Percentiles rank a stretch among this genome's conserved stretches.
Conservation (phyloP, 164 flowering plant genomes). For the Paratinospora sagittata region DNA sequence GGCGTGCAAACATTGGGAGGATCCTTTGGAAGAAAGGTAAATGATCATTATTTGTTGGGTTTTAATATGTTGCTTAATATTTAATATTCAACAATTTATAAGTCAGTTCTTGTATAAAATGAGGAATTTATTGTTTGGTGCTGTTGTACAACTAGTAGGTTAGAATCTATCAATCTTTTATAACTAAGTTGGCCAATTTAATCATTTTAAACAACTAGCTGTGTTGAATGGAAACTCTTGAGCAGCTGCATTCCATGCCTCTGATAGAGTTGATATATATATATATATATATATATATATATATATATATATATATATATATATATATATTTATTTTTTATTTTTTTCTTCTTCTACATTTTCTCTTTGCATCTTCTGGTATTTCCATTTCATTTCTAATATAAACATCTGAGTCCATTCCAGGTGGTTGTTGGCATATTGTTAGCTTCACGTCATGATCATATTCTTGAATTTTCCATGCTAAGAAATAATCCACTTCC, state of each 20-base stretch:
- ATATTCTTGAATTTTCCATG: not conserved
- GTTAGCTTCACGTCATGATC: not conserved
- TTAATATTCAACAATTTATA: not conserved
- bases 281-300: too few relatives aligned
- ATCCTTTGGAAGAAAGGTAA: slow-evolving; percentile 32
- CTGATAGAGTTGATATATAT: too few relatives aligned
- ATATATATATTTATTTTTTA: not conserved
- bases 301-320: too few relatives aligned
- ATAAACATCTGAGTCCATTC: not conserved
- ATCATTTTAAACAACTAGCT: too few relatives aligned
- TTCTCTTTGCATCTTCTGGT: not conserved
- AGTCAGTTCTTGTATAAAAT: not conserved
- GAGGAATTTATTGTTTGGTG: too few relatives aligned
- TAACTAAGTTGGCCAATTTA: too few relatives aligned
- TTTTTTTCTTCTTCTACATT: not conserved
- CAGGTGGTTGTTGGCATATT: too few relatives aligned
- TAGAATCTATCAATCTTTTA: too few relatives aligned
- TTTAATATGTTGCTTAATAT: not conserved
- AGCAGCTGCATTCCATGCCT: too few relatives aligned
- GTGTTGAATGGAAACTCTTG: too few relatives aligned
- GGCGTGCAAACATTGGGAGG: slow-evolving; percentile 76
- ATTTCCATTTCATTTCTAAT: not conserved
- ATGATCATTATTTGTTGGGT: not conserved
- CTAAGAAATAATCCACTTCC: not conserved
- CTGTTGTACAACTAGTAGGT: too few relatives aligned